A percentile compares a stretch with the other conserved stretches of the same genome.
phyloP scores from a whole-genome alignment of 1,284 basidiomycete genomes.

The Boletus austroedulis region DNA sequence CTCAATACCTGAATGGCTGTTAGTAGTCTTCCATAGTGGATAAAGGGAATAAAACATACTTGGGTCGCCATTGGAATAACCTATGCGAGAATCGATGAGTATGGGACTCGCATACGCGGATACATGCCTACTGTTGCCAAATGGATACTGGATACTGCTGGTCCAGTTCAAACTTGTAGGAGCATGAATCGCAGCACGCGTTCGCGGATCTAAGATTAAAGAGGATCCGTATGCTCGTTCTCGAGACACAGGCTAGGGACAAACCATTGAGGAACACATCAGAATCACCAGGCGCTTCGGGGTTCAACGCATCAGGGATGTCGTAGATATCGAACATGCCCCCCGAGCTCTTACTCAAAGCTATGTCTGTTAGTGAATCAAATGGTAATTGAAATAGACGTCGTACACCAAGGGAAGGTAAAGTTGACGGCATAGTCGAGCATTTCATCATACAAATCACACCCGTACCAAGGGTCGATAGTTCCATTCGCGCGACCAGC shows the following conservation, averaged over 20 bases:
- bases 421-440: slow-evolving; percentile 62
- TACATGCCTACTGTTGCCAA: slow-evolving; percentile 36
- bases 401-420: slow-evolving; percentile 64
- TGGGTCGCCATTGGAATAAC: slow-evolving; percentile 36
- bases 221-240: neutral
- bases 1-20: slow-evolving; percentile 42
- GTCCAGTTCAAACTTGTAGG: slow-evolving; percentile 62
- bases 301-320: slow-evolving; percentile 51
- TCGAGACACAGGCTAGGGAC: slow-evolving; percentile 6
- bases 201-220: slow-evolving; percentile 45
- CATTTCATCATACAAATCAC: slow-evolving; percentile 50
- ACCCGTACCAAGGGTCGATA: slow-evolving; percentile 60
- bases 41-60: slow-evolving; percentile 35
- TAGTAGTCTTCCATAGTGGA: neutral
- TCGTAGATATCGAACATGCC: slow-evolving; percentile 50
- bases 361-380: slow-evolving; percentile 31
- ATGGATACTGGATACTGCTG: slow-evolving; percentile 46
- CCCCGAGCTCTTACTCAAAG: slow-evolving; percentile 29
- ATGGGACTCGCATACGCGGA: slow-evolving; percentile 3
- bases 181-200: slow-evolving; percentile 63
- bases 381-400: neutral
- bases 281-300: slow-evolving; percentile 45
- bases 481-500: slow-evolving; percentile 45
- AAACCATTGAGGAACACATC: slow-evolving; percentile 60
- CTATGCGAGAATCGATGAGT: slow-evolving; percentile 7